Percentiles rank a stretch among this genome's conserved stretches.
phyloP scores from a whole-genome alignment of 208 protist genomes.

The Crithidia thermophila region DNA sequence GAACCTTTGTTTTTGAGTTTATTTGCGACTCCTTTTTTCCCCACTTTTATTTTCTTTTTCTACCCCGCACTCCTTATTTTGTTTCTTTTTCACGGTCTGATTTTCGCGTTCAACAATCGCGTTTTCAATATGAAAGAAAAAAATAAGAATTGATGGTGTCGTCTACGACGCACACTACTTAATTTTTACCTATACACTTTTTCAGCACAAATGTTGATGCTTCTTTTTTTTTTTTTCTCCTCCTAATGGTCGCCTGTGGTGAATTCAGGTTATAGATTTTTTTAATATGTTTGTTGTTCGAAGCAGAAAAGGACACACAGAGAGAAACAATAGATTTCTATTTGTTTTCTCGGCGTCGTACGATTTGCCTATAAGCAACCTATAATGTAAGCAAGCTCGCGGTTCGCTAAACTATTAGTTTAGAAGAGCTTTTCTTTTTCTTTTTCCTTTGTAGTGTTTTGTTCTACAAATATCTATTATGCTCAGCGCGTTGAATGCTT shows the following conservation, averaged over 20 bases:
- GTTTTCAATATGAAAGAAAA: no score
- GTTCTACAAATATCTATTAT: not conserved
- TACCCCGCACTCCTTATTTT: not conserved
- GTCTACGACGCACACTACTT: no score
- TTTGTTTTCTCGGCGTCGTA: no score
- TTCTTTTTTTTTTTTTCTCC: not conserved
- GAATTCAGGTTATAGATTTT: not conserved
- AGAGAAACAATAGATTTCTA: no score
- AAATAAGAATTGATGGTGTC: no score
- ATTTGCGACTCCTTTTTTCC: not conserved
- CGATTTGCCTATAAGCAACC: no score
- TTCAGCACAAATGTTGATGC: not conserved
- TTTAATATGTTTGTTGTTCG: not conserved
- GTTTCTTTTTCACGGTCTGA: conserved; percentile 1
- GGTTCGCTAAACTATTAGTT: no score
- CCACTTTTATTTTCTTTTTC: not conserved
- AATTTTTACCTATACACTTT: not conserved
- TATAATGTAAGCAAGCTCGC: no score
- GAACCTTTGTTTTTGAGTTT: not conserved
- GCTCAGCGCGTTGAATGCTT: not conserved
- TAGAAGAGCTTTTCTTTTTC: conserved; percentile 8
- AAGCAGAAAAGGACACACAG: no score
- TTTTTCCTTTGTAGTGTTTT: not conserved
- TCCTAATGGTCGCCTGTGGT: not conserved
- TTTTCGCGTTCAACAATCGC: not conserved